Percentiles rank a stretch among this genome's conserved stretches.
Evolutionary conservation across 1,139 yeast species (phyloP).

Genomic region (Zygosaccharomyces sapae): DNA sequence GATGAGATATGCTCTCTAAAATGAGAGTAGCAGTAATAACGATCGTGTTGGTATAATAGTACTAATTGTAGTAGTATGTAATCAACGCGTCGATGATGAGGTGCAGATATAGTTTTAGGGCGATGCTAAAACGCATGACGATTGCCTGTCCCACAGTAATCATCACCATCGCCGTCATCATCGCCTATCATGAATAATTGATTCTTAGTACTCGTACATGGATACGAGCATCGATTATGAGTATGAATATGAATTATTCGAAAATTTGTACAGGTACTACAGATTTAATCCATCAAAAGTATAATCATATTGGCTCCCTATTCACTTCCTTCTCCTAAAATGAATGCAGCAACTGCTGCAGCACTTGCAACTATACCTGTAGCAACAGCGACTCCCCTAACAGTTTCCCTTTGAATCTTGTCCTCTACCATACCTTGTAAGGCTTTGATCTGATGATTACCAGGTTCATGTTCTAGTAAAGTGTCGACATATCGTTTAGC

Average conservation of each 20-base stretch:
- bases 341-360: slow-evolving; percentile 62
- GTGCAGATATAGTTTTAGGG: neutral
- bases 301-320: neutral
- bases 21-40: neutral
- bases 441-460: slow-evolving; percentile 68
- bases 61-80: slow-evolving; percentile 1
- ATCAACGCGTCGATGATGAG: slow-evolving; percentile 1
- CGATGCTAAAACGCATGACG: neutral
- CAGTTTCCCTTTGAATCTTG: slow-evolving; percentile 75
- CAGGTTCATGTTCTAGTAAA: slow-evolving; percentile 73
- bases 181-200: slow-evolving; percentile 1
- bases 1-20: slow-evolving; percentile 1
- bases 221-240: too few species aligned
- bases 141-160: neutral
- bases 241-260: neutral
- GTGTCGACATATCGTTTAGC: slow-evolving; percentile 84
- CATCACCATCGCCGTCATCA: neutral
- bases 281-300: too few species aligned
- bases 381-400: slow-evolving; percentile 80
- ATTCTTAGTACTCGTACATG: too few species aligned
- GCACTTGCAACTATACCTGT: slow-evolving; percentile 84
- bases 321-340: slow-evolving; percentile 35
- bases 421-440: slow-evolving; percentile 77
- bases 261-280: too few species aligned
- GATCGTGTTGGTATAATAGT: neutral